Conservation (phyloP, 2,329 filamentous ascomycete species). For the Eutypa lata region DNA sequence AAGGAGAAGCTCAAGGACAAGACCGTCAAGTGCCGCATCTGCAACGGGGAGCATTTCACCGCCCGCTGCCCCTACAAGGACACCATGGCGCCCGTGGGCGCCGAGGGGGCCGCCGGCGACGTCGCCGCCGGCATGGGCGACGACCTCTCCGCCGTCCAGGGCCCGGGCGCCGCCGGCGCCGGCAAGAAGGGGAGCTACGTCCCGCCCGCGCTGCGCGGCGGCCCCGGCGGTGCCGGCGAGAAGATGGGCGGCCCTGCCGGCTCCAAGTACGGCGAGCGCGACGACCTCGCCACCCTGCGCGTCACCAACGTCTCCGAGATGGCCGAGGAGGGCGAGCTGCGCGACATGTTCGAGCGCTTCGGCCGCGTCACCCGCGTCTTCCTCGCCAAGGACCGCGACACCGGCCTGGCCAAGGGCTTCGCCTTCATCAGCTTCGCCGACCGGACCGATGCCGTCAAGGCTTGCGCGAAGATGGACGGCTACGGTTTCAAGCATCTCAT, state of each 20-base stretch:
- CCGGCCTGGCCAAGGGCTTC: conserved; percentile 94
- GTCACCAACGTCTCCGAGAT: conserved; percentile 99
- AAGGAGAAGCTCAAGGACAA: conserved; percentile 92
- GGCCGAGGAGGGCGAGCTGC: conserved; percentile 91
- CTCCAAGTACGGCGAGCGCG: conserved; percentile 81
- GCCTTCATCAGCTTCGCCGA: conserved; percentile 98
- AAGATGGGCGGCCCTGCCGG: conserved; percentile 66
- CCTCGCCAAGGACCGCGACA: conserved; percentile 96
- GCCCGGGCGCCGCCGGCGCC: conserved; percentile 50
- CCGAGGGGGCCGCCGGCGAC: conserved; percentile 54
- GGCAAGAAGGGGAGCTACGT: conserved; percentile 85
- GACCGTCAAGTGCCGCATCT: conserved; percentile 99
- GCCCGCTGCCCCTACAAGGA: conserved; percentile 99
- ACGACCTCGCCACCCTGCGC: conserved; percentile 92
- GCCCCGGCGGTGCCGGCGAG: conserved; percentile 63
- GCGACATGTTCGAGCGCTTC: conserved; percentile 97
- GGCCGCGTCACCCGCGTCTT: conserved; percentile 97
- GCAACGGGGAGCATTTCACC: conserved; percentile 98
- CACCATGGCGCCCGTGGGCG: conserved; percentile 88
- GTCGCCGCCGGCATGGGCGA: conserved; percentile 54
- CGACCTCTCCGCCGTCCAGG: conserved; percentile 40
- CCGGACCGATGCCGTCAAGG: conserved; percentile 82
- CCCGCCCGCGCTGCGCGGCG: conserved; percentile 85
- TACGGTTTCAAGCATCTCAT: conserved; percentile 88
- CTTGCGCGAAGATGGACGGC: conserved; percentile 97